Conservation (phyloP, 352 stramenopile genomes). For the Phytophthora pini region DNA sequence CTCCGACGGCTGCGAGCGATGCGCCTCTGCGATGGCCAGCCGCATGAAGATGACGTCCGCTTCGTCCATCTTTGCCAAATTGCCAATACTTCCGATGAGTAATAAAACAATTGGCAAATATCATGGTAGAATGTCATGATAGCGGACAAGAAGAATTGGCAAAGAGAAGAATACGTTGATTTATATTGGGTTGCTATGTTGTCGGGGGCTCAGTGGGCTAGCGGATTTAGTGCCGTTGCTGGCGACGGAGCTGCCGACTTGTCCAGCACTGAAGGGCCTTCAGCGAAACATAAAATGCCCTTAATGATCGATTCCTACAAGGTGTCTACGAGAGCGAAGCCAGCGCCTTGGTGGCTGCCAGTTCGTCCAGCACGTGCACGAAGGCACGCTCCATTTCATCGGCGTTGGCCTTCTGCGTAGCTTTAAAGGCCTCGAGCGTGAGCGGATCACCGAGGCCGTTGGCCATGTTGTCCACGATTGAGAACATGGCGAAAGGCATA, state of each 20-base stretch:
- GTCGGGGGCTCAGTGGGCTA: slow-evolving; percentile 4
- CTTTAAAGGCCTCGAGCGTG: slow-evolving; percentile 83
- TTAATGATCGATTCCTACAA: not conserved
- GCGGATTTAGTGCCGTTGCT: not conserved
- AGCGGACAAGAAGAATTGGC: not conserved
- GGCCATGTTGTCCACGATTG: slow-evolving; percentile 90
- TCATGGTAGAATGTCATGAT: slow-evolving; percentile 7
- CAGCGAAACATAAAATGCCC: too few species aligned
- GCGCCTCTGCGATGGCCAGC: slow-evolving; percentile 79
- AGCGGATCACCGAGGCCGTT: slow-evolving; percentile 85
- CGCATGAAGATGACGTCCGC: slow-evolving; percentile 72
- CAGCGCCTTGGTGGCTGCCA: slow-evolving; percentile 43
- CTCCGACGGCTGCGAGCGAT: slow-evolving; percentile 73
- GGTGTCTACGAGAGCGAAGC: slow-evolving; percentile 27
- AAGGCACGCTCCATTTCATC: slow-evolving; percentile 73
- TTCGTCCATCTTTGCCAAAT: slow-evolving; percentile 9
- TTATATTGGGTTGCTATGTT: slow-evolving; percentile 14
- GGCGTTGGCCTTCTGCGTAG: slow-evolving; percentile 77
- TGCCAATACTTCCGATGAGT: not conserved
- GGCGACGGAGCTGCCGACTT: slow-evolving; percentile 13
- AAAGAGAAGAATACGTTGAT: slow-evolving; percentile 1
- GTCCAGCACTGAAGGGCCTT: too few species aligned
- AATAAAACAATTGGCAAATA: not conserved
- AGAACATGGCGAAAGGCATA: slow-evolving; percentile 87
- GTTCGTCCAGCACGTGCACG: slow-evolving; percentile 60